Evolutionary conservation across 2,329 filamentous ascomycete species (phyloP).

Genomic region (Pseudocercospora eumusae): DNA sequence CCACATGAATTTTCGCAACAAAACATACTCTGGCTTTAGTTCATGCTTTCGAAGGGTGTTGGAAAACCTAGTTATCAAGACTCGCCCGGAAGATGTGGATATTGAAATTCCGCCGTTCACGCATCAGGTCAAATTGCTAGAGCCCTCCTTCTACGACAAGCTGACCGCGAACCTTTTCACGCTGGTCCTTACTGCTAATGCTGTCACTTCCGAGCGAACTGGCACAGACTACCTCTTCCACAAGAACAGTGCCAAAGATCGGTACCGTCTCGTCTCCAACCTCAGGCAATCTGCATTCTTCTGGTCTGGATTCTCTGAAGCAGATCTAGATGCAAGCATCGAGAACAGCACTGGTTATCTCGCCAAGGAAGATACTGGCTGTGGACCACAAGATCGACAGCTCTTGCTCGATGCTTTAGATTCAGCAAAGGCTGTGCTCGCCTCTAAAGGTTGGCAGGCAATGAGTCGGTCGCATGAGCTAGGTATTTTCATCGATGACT

Average conservation of each 20-base stretch:
- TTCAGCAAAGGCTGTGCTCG: conserved; percentile 61
- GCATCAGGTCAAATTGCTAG: conserved; percentile 70
- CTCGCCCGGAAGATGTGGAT: conserved; percentile 70
- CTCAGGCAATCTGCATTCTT: conserved; percentile 83
- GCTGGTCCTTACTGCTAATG: conserved; percentile 80
- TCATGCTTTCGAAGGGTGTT: conserved; percentile 67
- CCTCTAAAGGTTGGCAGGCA: conserved; percentile 64
- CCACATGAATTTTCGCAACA: conserved; percentile 51
- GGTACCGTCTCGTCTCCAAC: conserved; percentile 72
- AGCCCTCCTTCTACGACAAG: conserved; percentile 83
- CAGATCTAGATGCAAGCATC: conserved; percentile 65
- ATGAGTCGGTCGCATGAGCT: conserved; percentile 75
- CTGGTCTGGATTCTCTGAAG: conserved; percentile 70
- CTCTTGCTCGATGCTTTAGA: conserved; percentile 66
- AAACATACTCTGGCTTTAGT: conserved; percentile 63
- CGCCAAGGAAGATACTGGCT: conserved; percentile 59
- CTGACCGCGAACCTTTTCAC: conserved; percentile 81
- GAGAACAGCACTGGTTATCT: conserved; percentile 70
- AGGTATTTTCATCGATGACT: conserved; percentile 66
- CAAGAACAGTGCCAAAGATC: conserved; percentile 65
- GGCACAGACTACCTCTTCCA: conserved; percentile 91
- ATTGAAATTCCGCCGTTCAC: conserved; percentile 68
- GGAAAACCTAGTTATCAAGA: conserved; percentile 76
- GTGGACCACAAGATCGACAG: conserved; percentile 61
- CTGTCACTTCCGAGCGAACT: conserved; percentile 80